Evolutionary conservation across 2,329 filamentous ascomycete genomes (phyloP).

Genomic region (Phaeosphaeria sp.): DNA sequence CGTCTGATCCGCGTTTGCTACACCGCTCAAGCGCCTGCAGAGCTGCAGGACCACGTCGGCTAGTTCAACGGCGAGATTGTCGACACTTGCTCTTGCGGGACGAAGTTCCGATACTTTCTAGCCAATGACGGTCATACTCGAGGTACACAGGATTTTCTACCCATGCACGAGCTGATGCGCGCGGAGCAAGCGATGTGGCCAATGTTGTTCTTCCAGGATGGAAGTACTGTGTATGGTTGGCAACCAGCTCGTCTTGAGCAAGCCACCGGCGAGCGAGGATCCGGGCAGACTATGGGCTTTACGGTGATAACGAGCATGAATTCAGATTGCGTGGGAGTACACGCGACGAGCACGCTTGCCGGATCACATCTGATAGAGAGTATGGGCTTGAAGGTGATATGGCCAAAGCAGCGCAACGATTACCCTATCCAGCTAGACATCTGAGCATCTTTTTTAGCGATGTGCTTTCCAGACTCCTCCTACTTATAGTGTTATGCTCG

Average conservation of each 20-base stretch:
- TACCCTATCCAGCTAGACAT: too few species aligned
- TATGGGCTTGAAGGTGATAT: too few species aligned
- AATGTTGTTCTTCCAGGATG: not conserved
- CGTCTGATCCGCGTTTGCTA: not conserved
- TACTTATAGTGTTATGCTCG: too few species aligned
- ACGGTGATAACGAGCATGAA: not conserved
- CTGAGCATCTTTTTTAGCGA: too few species aligned
- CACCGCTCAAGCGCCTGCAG: not conserved
- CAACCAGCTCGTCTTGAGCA: not conserved
- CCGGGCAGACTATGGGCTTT: not conserved
- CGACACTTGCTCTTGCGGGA: not conserved
- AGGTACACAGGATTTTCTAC: not conserved
- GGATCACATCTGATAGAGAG: not conserved
- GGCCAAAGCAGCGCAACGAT: too few species aligned
- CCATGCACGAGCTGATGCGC: not conserved
- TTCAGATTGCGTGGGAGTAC: not conserved
- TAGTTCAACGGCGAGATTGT: not conserved
- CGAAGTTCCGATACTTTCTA: not conserved
- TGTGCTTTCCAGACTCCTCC: too few species aligned
- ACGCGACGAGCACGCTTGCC: not conserved
- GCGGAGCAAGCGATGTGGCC: not conserved
- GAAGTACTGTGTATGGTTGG: not conserved
- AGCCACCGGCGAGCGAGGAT: not conserved
- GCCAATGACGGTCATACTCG: not conserved
- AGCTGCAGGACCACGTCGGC: not conserved